Percentiles rank a stretch among this genome's conserved stretches.
These are phyloP conservation scores for Crithidia thermophila DNA, from an alignment of 208 protist genomes.

Conservation along the genomic window DNA sequence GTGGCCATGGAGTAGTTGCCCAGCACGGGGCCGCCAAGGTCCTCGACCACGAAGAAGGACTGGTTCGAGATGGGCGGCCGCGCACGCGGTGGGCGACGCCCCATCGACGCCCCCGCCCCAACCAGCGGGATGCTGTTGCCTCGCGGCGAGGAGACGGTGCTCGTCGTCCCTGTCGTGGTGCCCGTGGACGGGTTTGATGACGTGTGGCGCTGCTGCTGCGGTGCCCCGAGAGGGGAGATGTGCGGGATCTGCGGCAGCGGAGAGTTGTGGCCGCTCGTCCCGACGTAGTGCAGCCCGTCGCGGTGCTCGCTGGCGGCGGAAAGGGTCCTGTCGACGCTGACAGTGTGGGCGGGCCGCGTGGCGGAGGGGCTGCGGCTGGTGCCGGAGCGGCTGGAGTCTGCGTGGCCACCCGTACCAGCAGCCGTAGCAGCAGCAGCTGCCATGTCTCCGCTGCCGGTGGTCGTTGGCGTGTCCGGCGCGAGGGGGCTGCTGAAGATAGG, in stretches of 20 bases:
- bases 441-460: not conserved
- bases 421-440: not conserved
- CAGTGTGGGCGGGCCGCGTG: not conserved
- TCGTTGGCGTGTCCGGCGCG: not conserved
- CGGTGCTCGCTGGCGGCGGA: not conserved
- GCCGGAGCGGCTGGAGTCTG: not conserved
- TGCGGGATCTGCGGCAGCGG: conserved; percentile 7
- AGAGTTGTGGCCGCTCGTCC: conserved; percentile 12
- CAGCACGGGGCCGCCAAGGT: conserved; percentile 22
- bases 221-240: too few species aligned
- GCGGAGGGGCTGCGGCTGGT: conserved; percentile 14
- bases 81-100: conserved; percentile 8
- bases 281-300: not conserved
- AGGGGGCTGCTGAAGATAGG: conserved; percentile 7
- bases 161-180: conserved; percentile 1
- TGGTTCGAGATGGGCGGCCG: conserved; percentile 42
- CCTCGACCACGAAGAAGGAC: conserved; percentile 62
- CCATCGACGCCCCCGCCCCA: conserved; percentile 5
- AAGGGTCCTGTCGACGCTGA: not conserved
- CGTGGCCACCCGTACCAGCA: not conserved
- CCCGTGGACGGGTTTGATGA: not conserved
- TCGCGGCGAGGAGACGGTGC: conserved; percentile 15
- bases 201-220: not conserved
- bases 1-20: conserved; percentile 3
- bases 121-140: conserved; percentile 19